Evolutionary conservation across 768 basidiomycete genomes (phyloP).

Genomic region (Amanita pseudoporphyria): DNA sequence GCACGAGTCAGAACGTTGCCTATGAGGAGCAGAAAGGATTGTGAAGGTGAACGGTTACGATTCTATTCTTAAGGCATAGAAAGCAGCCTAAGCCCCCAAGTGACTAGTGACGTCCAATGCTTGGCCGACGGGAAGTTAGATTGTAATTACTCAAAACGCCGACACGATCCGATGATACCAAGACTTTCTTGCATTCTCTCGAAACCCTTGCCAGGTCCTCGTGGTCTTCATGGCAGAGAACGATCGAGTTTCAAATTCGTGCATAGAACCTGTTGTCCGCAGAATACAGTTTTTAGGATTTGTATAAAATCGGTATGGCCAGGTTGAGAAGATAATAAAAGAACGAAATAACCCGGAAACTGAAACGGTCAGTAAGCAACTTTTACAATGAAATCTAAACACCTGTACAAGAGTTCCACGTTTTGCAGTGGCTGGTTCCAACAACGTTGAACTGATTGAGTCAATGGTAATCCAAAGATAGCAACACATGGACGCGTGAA

Average conservation of each 20-base stretch:
- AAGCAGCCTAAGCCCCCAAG: not conserved
- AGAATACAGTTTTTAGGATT: not conserved
- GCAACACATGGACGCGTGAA: not conserved
- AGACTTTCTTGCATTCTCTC: constrained; percentile 1
- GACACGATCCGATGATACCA: constrained; percentile 5
- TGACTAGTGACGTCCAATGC: not conserved
- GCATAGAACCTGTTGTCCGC: not conserved
- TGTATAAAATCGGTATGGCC: not conserved
- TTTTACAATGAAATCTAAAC: too few species aligned
- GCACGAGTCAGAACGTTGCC: too few species aligned
- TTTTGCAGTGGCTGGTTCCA: too few species aligned
- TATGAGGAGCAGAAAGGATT: too few species aligned
- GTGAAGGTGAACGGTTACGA: too few species aligned
- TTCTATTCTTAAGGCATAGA: not conserved
- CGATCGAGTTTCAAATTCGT: not conserved
- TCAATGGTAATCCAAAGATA: not conserved
- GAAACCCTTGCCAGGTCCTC: not conserved
- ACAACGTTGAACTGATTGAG: not conserved
- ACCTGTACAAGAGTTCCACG: too few species aligned
- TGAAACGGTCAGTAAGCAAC: too few species aligned
- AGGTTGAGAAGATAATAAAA: too few species aligned
- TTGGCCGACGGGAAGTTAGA: not conserved
- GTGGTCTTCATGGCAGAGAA: not conserved
- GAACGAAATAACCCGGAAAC: too few species aligned
- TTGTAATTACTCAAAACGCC: constrained; percentile 2